These are phyloP conservation scores for Sungouiozyma intestinalis DNA, from an alignment of 805 yeast genomes.

Conservation along the genomic window DNA sequence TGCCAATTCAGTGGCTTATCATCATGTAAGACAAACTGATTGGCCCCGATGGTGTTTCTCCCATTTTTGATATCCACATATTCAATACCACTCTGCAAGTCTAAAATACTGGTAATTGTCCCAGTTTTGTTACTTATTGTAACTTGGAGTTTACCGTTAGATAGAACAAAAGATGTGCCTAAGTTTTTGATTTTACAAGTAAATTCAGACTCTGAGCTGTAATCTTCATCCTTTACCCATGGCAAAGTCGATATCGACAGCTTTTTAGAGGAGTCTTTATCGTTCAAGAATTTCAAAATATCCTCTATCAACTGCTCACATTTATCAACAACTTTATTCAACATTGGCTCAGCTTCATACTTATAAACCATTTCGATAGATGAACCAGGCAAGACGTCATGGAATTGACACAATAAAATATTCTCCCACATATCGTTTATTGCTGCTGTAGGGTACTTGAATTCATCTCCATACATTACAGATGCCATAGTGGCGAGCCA, in stretches of 20 bases:
- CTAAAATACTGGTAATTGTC: constrained; percentile 52
- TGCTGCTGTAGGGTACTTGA: constrained; percentile 60
- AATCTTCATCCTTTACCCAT: constrained; percentile 33
- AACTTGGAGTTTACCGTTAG: constrained; percentile 54
- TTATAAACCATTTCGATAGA: constrained; percentile 89
- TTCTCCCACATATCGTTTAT: constrained; percentile 78
- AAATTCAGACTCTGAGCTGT: constrained; percentile 21
- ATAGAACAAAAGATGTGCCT: constrained; percentile 24
- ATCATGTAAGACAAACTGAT: constrained; percentile 71
- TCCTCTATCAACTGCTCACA: constrained; percentile 43
- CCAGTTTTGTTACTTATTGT: constrained; percentile 46
- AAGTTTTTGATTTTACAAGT: constrained; percentile 4
- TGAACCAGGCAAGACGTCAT: constrained; percentile 96
- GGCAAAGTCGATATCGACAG: constrained; percentile 41
- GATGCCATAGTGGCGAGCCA: constrained; percentile 72
- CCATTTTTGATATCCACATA: constrained; percentile 50
- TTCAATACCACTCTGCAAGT: constrained; percentile 49
- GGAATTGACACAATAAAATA: constrained; percentile 85
- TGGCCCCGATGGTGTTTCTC: constrained; percentile 54
- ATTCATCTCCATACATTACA: constrained; percentile 34
- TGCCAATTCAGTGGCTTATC: constrained; percentile 88
- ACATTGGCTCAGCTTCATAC: constrained; percentile 77
- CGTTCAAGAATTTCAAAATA: constrained; percentile 38
- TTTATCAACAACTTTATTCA: constrained; percentile 43
- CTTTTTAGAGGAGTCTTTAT: constrained; percentile 6